phyloP scores from a whole-genome alignment of 805 yeast genomes.

The Lipomyces yamadae region DNA sequence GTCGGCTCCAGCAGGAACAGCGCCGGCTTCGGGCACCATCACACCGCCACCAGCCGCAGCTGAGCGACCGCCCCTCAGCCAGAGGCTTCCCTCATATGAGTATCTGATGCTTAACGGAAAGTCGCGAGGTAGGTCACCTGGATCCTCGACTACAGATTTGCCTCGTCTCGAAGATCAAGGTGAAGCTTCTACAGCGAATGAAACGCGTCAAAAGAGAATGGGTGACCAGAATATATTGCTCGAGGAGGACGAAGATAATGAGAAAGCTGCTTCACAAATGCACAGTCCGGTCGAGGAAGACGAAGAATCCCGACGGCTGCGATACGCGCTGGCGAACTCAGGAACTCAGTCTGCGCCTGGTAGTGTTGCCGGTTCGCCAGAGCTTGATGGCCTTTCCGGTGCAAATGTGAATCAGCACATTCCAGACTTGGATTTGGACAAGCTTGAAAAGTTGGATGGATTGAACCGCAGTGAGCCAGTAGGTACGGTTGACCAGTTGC shows the following conservation, averaged over 20 bases:
- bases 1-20: background rate
- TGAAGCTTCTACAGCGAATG: background rate
- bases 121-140: background rate
- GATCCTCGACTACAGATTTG: background rate
- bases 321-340: slow-evolving; percentile 23
- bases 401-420: slow-evolving; percentile 2
- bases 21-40: background rate
- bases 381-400: background rate
- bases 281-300: slow-evolving; percentile 6
- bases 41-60: background rate
- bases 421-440: slow-evolving; percentile 24
- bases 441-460: slow-evolving; percentile 13
- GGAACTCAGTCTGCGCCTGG: slow-evolving; percentile 32
- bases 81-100: background rate
- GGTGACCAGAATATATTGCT: background rate
- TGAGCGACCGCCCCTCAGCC: background rate
- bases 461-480: background rate
- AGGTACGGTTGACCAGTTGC: slow-evolving; percentile 18
- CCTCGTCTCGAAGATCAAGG: background rate
- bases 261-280: background rate
- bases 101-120: background rate
- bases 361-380: slow-evolving; percentile 22
- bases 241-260: slow-evolving; percentile 24
- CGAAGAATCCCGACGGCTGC: slow-evolving; percentile 27
- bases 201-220: background rate